phyloP scores from a whole-genome alignment of 139 green algal species.

The Chlamydomonas schloesseri region DNA sequence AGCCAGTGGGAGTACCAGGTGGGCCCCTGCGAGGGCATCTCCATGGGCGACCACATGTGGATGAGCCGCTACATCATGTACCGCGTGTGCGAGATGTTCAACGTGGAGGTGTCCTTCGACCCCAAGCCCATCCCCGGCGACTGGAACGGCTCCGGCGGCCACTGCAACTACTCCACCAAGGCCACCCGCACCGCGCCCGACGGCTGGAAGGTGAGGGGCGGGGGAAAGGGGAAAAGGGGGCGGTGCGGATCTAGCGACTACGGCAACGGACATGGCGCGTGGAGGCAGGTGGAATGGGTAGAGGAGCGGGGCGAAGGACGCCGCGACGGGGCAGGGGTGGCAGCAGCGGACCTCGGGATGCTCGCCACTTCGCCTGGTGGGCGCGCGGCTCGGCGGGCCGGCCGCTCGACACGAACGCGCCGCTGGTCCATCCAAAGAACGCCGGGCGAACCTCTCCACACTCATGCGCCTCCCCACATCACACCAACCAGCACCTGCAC shows the following conservation, averaged over 20 bases:
- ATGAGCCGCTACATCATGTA: constrained; percentile 96
- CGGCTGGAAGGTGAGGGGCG: constrained; percentile 73
- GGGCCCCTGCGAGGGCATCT: constrained; percentile 92
- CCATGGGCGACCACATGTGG: constrained; percentile 94
- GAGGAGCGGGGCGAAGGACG: no score
- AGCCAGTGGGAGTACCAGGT: constrained; percentile 99
- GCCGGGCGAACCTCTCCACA: no score
- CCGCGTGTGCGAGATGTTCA: constrained; percentile 92
- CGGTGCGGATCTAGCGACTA: no score
- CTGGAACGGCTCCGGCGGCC: constrained; percentile 97
- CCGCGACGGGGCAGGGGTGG: no score
- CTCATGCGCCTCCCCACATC: no score
- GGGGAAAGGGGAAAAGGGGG: no score
- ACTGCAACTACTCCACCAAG: constrained; percentile 98
- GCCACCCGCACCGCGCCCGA: constrained; percentile 76
- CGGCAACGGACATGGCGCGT: background rate
- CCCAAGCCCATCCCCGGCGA: constrained; percentile 98
- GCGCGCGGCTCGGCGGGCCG: no score
- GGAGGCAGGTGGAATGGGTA: background rate
- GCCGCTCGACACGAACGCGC: no score
- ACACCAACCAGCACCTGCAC: no score
- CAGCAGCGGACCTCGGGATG: no score
- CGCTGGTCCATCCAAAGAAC: no score
- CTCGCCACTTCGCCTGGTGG: no score
- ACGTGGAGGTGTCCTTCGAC: constrained; percentile 93